Conservation (phyloP, 176 grass and related monocot genomes). For the Eleusine coracana region DNA sequence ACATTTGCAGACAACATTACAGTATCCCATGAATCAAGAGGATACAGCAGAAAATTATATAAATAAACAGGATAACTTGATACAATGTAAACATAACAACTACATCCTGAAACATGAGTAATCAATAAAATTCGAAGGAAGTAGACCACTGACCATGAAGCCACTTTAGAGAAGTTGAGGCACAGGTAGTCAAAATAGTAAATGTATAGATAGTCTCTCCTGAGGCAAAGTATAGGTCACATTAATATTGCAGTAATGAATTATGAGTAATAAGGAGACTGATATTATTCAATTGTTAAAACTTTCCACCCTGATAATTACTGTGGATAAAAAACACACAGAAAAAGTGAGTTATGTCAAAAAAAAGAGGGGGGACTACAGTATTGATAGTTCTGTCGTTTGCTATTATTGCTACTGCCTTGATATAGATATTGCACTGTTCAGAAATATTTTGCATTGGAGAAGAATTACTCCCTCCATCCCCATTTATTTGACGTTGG, state of each 20-base stretch:
- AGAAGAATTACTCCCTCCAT: neutral
- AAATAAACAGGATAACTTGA: constrained; percentile 1
- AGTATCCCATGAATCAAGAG: neutral
- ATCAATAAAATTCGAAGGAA: constrained; percentile 49
- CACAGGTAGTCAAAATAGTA: constrained; percentile 76
- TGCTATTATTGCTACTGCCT: neutral
- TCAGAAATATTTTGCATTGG: neutral
- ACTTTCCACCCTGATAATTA: neutral
- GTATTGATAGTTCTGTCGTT: neutral
- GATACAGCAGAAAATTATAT: neutral
- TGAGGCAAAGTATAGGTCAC: constrained; percentile 44
- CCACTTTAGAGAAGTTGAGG: constrained; percentile 68
- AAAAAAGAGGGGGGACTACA: neutral
- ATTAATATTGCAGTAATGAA: constrained; percentile 10
- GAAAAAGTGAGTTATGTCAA: neutral
- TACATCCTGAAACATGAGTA: constrained; percentile 32
- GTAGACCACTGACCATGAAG: constrained; percentile 72
- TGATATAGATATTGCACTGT: neutral
- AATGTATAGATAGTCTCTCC: constrained; percentile 70
- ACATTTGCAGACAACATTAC: neutral
- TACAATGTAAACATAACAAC: neutral
- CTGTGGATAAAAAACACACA: neutral
- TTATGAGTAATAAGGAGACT: constrained; percentile 1
- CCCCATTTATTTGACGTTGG: too few species aligned
- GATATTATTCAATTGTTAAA: constrained; percentile 24